Evolutionary conservation across 805 yeast species (phyloP), one percentile per base, ranked within the genome.

Genomic region (Barnettozyma botsteinii): DNA sequence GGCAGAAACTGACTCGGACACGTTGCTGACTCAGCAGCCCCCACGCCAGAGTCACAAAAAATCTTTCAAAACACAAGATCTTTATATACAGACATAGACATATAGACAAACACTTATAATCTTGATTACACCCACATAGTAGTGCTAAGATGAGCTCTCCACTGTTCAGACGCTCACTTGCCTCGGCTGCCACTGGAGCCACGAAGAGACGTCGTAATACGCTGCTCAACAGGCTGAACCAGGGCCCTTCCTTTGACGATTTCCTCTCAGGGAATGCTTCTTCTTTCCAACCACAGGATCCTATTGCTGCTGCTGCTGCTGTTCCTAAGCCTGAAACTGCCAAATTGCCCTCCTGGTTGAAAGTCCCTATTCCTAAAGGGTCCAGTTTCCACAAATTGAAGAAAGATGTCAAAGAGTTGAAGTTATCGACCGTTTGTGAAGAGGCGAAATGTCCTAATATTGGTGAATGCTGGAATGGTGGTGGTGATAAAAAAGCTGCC

Each of bases 401-500:
- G 57, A 74, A 77, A 35, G 99, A 93, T 57, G 81, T 93, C 25
- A 73, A 87, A 45, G 97, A 95, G 43, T 68, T 93, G 45, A 86
- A 87, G 48, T 68, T 93, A 37, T 83, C 96, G 27, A 93, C 99
- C 0, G 99, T 93, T 23, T 93, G 99, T 65, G 98, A 93, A 63
- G 98, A 93, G 57, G 98, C 98, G 5, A 82, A 93, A 57, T 93
- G 99, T 65, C 99, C 99, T n/a, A 93, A 93, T 61, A 93, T 93
- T 47, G 96, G 98, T 38, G 99, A 93, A 61, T 93, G 99, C 64
- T 93, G 99, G 99, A 36, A 36, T n/a, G 43, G 43, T 27, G 98
- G 98, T 41, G 98, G 98, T 23, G 61, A 68, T 20, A 82, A 89
- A 60, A 77, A 91, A 7, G 91, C 87, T 48, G 97, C 98, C 4